phyloP scores from a whole-genome alignment of 495 filamentous ascomycete species.

The Penicillium paradoxum region DNA sequence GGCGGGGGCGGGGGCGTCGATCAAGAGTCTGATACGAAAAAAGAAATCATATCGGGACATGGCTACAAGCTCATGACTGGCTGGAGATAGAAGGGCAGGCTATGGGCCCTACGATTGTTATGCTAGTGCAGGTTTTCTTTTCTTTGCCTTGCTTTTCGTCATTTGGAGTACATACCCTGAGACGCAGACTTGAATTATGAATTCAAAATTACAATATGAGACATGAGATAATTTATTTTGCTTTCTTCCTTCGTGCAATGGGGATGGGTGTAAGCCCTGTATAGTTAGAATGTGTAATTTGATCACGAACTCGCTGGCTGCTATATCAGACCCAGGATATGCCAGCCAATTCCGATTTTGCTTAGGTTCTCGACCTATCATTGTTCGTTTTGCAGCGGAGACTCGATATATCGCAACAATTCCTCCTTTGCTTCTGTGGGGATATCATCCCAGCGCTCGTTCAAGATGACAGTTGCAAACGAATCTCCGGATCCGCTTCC shows the following conservation, averaged over 20 bases:
- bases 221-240: background rate
- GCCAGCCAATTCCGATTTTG: background rate
- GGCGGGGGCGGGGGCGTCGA: conserved; percentile 28
- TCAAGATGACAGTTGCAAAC: conserved; percentile 29
- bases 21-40: conserved; percentile 19
- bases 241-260: background rate
- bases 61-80: background rate
- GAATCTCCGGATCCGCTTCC: conserved; percentile 27
- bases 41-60: background rate
- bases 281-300: background rate
- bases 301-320: background rate
- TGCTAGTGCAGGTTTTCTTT: background rate
- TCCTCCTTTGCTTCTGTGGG: conserved; percentile 14
- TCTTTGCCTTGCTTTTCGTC: background rate
- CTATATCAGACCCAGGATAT: too few species aligned
- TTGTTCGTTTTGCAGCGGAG: background rate
- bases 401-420: conserved; percentile 18
- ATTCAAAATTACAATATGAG: background rate
- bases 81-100: background rate
- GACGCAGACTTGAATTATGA: background rate
- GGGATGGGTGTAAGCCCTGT: background rate
- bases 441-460: conserved; percentile 33
- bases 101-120: conserved; percentile 4
- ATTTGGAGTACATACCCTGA: conserved; percentile 7
- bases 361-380: background rate